Evolutionary conservation across 345 rosid species (phyloP), one percentile per base, ranked within the genome.

Genomic region (Balakata baccata): DNA sequence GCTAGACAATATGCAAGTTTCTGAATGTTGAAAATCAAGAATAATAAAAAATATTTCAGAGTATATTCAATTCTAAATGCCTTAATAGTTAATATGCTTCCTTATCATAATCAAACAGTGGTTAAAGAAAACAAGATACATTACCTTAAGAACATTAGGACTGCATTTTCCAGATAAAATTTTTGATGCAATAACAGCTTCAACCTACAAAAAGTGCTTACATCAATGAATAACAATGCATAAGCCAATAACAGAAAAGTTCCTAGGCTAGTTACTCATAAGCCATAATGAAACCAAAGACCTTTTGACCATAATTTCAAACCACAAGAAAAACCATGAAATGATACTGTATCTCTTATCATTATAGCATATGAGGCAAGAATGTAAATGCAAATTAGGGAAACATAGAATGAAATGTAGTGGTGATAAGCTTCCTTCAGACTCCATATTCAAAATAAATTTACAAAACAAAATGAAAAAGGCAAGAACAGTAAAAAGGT

Each of bases 1-100:
- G 98, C 92, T 51, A 95, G 85, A 76, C 89, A 92, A 82, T 77
- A 80, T 54, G 88, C 88, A 81, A 89, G 85, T 74, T 89, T 91
- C 99, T 95, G 92, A 72, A 79, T 51, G 25, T 63, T 37, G 53
- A 83, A 64, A 61, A 74, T 41, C 66, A 75, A 64, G 65, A n/a
- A 50, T 49, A 70, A 77, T 41, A 74, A 9, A 47, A 53, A 59
- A 71, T 56, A 75, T 51, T 67, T 53, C 69, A 74, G 63, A 57
- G 73, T 61, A 63, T 23, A 49, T 68, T 63, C 72, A 70, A 22
- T 58, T 47, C 47, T 69, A 34, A 37, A 25, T 11, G 7, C 54
- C 76, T 68, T 51, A 41, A 64, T 59, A 37, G 75, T 68, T 51
- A 41, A 64, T 59, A 37, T 79, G 10, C 25, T 69, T 69, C 74